phyloP scores from a whole-genome alignment of 2,329 filamentous ascomycete species.

The Neofusicoccum ribis region DNA sequence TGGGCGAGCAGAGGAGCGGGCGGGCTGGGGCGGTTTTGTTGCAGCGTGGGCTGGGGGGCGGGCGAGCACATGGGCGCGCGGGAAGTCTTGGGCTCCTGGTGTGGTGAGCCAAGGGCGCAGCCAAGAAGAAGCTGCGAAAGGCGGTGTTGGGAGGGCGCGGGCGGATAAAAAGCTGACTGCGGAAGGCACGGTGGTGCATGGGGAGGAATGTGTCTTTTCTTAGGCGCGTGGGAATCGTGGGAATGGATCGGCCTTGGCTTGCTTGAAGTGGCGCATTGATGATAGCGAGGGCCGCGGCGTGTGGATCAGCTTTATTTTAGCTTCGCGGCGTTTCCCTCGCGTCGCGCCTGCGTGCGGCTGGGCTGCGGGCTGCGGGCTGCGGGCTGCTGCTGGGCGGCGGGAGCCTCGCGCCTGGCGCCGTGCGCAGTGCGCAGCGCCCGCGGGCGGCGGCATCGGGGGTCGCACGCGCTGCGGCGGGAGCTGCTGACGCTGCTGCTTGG shows the following conservation, averaged over 20 bases:
- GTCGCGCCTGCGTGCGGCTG: constrained; percentile 2
- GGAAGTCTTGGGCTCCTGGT: constrained; percentile 1
- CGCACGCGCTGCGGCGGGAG: no score
- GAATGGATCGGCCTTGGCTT: constrained; percentile 22
- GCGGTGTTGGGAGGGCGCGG: constrained; percentile 15
- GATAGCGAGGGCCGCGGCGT: constrained; percentile 12
- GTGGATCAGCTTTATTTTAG: constrained; percentile 20
- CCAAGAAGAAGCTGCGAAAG: constrained; percentile 1
- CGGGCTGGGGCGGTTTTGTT: not conserved
- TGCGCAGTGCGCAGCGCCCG: no score
- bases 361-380: not conserved
- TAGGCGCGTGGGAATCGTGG: constrained; percentile 19
- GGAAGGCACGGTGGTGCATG: constrained; percentile 5
- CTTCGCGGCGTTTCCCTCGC: constrained; percentile 14
- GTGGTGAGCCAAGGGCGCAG: constrained; percentile 3
- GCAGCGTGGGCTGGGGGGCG: not conserved
- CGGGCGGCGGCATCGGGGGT: no score
- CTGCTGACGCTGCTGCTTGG: no score
- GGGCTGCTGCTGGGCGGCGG: no score
- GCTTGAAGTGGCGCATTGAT: constrained; percentile 20
- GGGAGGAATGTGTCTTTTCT: constrained; percentile 20
- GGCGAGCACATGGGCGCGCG: constrained; percentile 1
- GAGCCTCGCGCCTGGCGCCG: not conserved
- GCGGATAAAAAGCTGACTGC: constrained; percentile 3
- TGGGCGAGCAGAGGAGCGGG: not conserved